Evolutionary conservation across 1,284 basidiomycete species (phyloP).

Genomic region (Vanrija sp.): DNA sequence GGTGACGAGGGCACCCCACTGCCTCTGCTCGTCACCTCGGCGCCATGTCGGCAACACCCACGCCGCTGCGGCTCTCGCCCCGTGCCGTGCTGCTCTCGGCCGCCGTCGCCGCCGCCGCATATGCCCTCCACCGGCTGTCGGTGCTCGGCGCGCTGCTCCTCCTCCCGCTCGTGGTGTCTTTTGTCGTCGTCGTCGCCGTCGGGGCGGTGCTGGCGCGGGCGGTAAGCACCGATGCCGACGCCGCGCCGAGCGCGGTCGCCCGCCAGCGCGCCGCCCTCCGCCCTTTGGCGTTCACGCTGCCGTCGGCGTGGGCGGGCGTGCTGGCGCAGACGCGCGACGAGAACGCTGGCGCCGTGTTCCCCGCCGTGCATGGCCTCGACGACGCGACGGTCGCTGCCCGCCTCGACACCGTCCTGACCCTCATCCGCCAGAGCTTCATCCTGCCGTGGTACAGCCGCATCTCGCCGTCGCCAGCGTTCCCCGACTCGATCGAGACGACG

Average conservation of each 20-base stretch:
- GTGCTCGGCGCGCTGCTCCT: no score
- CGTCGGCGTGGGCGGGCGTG: not conserved
- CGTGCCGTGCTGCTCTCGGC: no score
- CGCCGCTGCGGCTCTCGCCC: no score
- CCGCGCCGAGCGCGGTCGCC: not conserved
- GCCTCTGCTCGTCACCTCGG: no score
- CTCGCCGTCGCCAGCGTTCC: slow-evolving; percentile 81
- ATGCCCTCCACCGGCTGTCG: no score
- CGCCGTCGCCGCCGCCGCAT: no score
- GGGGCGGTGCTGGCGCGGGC: no score
- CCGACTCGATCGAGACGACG: slow-evolving; percentile 71
- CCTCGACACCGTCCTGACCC: slow-evolving; percentile 70
- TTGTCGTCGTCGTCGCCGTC: no score
- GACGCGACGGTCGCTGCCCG: slow-evolving; percentile 55
- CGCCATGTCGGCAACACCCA: no score
- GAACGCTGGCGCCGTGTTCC: not conserved
- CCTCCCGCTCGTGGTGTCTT: no score
- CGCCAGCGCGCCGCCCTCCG: slow-evolving; percentile 5
- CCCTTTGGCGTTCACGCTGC: slow-evolving; percentile 4
- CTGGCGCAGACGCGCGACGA: not conserved
- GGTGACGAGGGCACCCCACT: no score
- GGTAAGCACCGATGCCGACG: no score
- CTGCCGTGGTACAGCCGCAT: slow-evolving; percentile 77
- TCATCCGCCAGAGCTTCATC: slow-evolving; percentile 78
- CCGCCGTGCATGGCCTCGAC: slow-evolving; percentile 6